Evolutionary conservation across 139 green algal genomes (phyloP).

Genomic region (Tetraselmis chui): DNA sequence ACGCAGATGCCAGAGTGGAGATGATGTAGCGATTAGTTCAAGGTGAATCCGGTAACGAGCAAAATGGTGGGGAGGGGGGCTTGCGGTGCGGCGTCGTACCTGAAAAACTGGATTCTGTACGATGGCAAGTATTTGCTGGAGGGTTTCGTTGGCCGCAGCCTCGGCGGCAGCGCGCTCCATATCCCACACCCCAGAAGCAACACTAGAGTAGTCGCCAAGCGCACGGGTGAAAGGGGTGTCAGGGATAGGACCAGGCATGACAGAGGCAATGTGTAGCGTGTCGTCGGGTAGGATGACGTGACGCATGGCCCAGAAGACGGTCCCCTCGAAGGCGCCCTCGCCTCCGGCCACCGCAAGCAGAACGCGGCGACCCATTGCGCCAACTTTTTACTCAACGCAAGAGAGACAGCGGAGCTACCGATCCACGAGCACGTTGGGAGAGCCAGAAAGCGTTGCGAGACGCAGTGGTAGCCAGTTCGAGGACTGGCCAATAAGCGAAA

Average conservation of each 20-base stretch:
- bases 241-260: neutral
- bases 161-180: neutral
- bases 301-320: neutral
- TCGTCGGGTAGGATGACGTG: neutral
- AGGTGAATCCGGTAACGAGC: too few species aligned
- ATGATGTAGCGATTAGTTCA: too few species aligned
- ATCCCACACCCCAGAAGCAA: neutral
- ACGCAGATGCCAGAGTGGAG: too few species aligned
- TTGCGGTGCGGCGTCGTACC: too few species aligned
- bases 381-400: too few species aligned
- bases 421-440: too few species aligned
- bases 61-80: too few species aligned
- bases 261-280: neutral
- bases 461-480: too few species aligned
- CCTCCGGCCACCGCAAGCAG: neutral
- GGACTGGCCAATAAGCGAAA: too few species aligned
- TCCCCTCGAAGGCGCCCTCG: neutral
- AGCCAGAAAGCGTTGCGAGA: too few species aligned
- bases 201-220: neutral
- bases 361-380: neutral
- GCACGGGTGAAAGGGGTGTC: neutral
- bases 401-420: too few species aligned
- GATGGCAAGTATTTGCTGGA: neutral
- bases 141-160: neutral
- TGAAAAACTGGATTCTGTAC: too few species aligned